phyloP scores from a whole-genome alignment of 306 rosid species.

The Cotoneaster glaucophyllus region DNA sequence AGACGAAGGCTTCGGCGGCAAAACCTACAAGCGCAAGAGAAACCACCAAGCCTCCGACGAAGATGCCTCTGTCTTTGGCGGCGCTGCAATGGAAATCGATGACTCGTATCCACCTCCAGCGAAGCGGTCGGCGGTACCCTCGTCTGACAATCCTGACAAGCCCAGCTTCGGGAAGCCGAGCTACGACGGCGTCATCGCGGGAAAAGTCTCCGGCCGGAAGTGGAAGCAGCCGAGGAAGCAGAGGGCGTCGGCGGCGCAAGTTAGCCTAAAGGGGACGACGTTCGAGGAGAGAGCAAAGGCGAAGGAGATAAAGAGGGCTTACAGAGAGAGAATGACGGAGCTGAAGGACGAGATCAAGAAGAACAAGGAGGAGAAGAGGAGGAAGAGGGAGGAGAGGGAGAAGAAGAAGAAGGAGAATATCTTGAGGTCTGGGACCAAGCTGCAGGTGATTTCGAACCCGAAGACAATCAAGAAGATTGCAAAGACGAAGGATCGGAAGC shows the following conservation, averaged over 20 bases:
- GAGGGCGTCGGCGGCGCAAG: constrained; percentile 56
- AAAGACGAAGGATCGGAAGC: constrained; percentile 66
- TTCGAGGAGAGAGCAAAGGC: constrained; percentile 65
- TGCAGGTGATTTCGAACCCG: constrained; percentile 75
- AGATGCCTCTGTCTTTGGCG: background rate
- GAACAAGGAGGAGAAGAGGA: constrained; percentile 79
- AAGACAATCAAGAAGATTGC: constrained; percentile 78
- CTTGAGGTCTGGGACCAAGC: constrained; percentile 64
- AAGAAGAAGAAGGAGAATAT: constrained; percentile 89
- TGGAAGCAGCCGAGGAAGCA: constrained; percentile 75
- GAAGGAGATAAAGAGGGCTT: constrained; percentile 74
- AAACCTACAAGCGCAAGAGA: constrained; percentile 80
- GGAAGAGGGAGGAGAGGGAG: constrained; percentile 77
- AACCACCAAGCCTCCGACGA: constrained; percentile 22
- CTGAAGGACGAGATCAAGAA: constrained; percentile 65
- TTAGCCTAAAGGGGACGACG: constrained; percentile 50
- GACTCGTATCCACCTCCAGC: constrained; percentile 45
- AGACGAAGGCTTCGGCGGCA: constrained; percentile 95
- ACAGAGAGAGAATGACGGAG: constrained; percentile 60
- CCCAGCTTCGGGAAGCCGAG: constrained; percentile 60
- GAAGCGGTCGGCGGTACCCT: constrained; percentile 64
- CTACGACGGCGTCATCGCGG: constrained; percentile 89
- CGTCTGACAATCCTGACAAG: constrained; percentile 62
- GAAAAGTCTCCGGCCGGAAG: constrained; percentile 67
- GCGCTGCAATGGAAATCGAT: constrained; percentile 56